Evolutionary conservation across 75 land plant species (phyloP), one percentile per base, ranked within the genome.

Genomic region (Isoetes taiwanensis): DNA sequence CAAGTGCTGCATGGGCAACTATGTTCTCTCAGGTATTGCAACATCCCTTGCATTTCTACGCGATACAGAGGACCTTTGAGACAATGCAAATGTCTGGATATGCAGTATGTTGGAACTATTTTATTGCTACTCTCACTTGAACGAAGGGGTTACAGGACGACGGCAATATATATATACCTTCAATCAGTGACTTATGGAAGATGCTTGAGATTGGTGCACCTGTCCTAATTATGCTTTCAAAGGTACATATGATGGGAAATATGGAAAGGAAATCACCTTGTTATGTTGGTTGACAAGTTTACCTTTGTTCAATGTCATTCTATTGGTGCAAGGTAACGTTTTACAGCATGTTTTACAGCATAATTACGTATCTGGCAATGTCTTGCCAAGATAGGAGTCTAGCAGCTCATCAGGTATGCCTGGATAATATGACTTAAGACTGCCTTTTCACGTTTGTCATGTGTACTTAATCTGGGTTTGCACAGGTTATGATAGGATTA

Each of bases 1-100:
- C 91, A 56, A 91, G 93, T 42, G 97, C 91, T 48, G 97, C 97
- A 58, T 90, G 97, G 97, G 97, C 97, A 58, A 90, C 97, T 32
- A 78, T 78, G 77, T 67, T 74, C 16, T 90, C 97, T 57, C 97
- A 85, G 64, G 97, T 90, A 41, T 58, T 38, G 24, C 41, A 19
- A 26, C 16, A n/a, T 14, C 1, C 57, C 4, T 55, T n/a, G 5
- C 70, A 0, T 30, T 12, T 31, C 6, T 41, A 30, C 3, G 28
- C 29, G 1, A n/a, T 4, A 28, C 30, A 20, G 24, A 30, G 11
- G 32, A 14, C 2, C n/a, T 20, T 38, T n/a, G 1, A 56, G 25
- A 12, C 29, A 28, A 56, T 30, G 16, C 33, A 35, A 14, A 25
- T 16, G 3, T 26, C 24, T 29, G 30, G 29, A 27, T 30, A 29